These are phyloP conservation scores for Agrostemma githago DNA, from an alignment of 148 eudicot genomes.

Conservation along the genomic window DNA sequence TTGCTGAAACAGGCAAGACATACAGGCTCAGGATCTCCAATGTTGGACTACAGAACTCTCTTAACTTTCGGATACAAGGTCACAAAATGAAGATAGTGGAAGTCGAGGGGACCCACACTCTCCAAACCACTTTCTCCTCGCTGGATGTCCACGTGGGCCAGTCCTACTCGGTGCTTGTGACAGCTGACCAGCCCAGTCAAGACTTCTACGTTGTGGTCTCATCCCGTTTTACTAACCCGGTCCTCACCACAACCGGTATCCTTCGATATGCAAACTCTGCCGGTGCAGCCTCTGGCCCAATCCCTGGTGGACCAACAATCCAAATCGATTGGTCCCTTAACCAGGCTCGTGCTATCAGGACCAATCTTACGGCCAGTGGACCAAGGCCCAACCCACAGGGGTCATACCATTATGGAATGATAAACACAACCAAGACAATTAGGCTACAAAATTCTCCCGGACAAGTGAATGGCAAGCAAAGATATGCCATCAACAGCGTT, in stretches of 20 bases:
- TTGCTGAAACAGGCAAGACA: conserved; percentile 60
- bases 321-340: conserved; percentile 84
- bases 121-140: conserved; percentile 74
- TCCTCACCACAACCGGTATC: conserved; percentile 54
- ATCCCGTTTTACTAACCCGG: conserved; percentile 63
- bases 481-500: conserved; percentile 89
- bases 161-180: conserved; percentile 77
- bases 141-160: conserved; percentile 90
- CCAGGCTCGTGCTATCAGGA: conserved; percentile 93
- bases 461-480: conserved; percentile 67
- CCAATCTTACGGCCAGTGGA: conserved; percentile 92
- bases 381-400: conserved; percentile 99
- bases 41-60: conserved; percentile 79
- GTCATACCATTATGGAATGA: conserved; percentile 90
- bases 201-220: conserved; percentile 88
- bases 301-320: conserved; percentile 91
- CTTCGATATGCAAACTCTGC: conserved; percentile 74
- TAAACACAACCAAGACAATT: conserved; percentile 73
- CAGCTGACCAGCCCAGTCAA: conserved; percentile 73
- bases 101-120: conserved; percentile 94
- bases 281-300: conserved; percentile 61
- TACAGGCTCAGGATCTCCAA: conserved; percentile 90
- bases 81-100: conserved; percentile 85
- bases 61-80: conserved; percentile 86
- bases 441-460: conserved; percentile 72